Evolutionary conservation across 352 stramenopile genomes (phyloP).

Genomic region (Pythium sp.): DNA sequence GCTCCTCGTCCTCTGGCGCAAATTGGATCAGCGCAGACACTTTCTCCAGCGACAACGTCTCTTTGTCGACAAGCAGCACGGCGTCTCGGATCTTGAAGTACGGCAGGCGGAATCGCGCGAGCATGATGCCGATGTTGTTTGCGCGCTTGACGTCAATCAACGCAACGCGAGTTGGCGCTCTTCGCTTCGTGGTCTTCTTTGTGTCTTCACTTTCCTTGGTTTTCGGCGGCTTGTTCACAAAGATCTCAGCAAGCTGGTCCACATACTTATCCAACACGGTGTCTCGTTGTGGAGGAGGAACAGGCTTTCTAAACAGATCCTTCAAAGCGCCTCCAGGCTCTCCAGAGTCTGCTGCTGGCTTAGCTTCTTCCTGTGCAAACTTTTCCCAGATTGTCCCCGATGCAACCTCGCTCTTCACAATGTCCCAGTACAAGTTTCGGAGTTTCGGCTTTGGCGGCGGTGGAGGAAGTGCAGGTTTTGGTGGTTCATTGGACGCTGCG

Average conservation of each 20-base stretch:
- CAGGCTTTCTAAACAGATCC: conserved; percentile 29
- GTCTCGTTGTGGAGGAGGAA: conserved; percentile 24
- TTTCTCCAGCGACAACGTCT: conserved; percentile 67
- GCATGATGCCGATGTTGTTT: conserved; percentile 88
- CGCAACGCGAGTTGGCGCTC: conserved; percentile 67
- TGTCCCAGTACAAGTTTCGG: conserved; percentile 82
- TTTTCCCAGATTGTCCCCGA: conserved; percentile 76
- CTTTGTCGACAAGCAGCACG: conserved; percentile 77
- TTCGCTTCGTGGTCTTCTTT: conserved; percentile 43
- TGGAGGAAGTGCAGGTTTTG: conserved; percentile 31
- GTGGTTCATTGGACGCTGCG: conserved; percentile 17
- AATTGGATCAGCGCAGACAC: conserved; percentile 79
- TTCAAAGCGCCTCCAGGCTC: conserved; percentile 21
- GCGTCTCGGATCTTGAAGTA: conserved; percentile 77
- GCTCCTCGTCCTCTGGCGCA: conserved; percentile 66
- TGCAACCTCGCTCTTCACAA: conserved; percentile 56
- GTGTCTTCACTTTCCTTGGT: conserved; percentile 49
- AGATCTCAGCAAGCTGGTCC: conserved; percentile 64
- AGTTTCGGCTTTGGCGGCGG: conserved; percentile 76
- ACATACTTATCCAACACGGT: conserved; percentile 64
- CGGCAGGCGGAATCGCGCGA: conserved; percentile 77
- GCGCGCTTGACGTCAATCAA: conserved; percentile 82
- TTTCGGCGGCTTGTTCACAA: conserved; percentile 79
- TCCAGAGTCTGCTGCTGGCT: conserved; percentile 23
- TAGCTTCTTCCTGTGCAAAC: conserved; percentile 35